These are phyloP conservation scores for Macrolepiota dolichaula DNA, from an alignment of 768 basidiomycete genomes.

Conservation along the genomic window DNA sequence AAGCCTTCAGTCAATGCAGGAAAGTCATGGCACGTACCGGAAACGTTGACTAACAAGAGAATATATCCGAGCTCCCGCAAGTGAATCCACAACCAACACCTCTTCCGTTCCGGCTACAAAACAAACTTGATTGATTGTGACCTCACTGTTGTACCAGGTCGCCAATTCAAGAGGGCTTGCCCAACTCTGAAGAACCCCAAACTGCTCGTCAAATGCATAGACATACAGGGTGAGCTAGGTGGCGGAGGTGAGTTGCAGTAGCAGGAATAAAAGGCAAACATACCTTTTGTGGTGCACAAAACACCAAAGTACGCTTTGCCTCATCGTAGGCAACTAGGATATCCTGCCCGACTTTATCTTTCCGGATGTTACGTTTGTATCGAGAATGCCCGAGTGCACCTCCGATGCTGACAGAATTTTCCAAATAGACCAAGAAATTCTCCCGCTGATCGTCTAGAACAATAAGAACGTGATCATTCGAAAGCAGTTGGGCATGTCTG, in stretches of 20 bases:
- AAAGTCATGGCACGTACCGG: constrained; percentile 29
- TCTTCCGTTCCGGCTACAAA: constrained; percentile 54
- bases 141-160: constrained; percentile 35
- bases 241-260: background rate
- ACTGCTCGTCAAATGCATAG: constrained; percentile 45
- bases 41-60: constrained; percentile 53
- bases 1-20: background rate
- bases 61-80: constrained; percentile 42
- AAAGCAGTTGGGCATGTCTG: constrained; percentile 35
- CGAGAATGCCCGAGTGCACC: constrained; percentile 23
- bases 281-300: constrained; percentile 43
- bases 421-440: constrained; percentile 36
- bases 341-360: constrained; percentile 40
- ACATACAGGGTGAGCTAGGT: constrained; percentile 37
- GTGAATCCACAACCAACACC: constrained; percentile 44
- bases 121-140: constrained; percentile 22
- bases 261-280: background rate
- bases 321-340: constrained; percentile 51
- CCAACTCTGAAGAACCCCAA: constrained; percentile 35
- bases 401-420: constrained; percentile 26
- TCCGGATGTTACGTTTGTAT: constrained; percentile 32
- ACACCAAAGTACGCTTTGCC: constrained; percentile 40
- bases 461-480: constrained; percentile 35
- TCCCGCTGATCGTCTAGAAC: constrained; percentile 33
- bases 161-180: constrained; percentile 38